Percentiles rank a stretch among this genome's conserved stretches.
These are phyloP conservation scores for Homolaphlyctis polyrhiza DNA, from an alignment of 371 early-diverging fungal genomes.

Conservation along the genomic window DNA sequence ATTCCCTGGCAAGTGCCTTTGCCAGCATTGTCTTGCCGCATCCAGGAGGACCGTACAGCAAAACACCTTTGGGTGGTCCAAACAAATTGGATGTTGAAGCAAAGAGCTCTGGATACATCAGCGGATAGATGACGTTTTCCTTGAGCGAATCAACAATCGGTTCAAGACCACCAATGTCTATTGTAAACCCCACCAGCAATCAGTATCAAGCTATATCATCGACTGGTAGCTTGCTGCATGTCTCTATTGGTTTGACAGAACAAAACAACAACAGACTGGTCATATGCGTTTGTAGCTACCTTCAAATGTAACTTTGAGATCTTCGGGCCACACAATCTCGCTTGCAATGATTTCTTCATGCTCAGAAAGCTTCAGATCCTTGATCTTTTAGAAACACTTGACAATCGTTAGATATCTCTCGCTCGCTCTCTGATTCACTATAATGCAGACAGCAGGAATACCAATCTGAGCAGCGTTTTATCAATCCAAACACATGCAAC, in stretches of 20 bases:
- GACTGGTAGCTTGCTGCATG: too few species aligned
- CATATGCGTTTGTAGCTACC: too few species aligned
- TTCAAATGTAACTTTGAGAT: conserved; percentile 77
- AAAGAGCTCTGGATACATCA: conserved; percentile 86
- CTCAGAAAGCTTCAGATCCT: conserved; percentile 74
- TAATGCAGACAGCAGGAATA: not conserved
- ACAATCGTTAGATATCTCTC: not conserved
- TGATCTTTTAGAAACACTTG: conserved; percentile 24
- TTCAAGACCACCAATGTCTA: conserved; percentile 91
- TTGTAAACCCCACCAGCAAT: too few species aligned
- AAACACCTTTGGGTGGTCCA: conserved; percentile 90
- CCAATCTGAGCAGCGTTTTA: not conserved
- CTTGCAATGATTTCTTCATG: conserved; percentile 91
- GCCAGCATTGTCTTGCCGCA: conserved; percentile 98
- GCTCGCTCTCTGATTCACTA: not conserved
- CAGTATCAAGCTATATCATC: too few species aligned
- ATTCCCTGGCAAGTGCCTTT: conserved; percentile 93
- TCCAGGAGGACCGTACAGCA: conserved; percentile 91
- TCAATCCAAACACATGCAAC: conserved; percentile 7
- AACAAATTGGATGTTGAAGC: conserved; percentile 69
- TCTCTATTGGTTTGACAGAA: not conserved
- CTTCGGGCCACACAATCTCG: conserved; percentile 90
- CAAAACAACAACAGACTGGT: not conserved
- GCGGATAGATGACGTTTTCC: conserved; percentile 93
- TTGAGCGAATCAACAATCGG: conserved; percentile 81